Percentiles rank a stretch among this genome's conserved stretches.
Conservation (phyloP, 352 stramenopile species). For the Phytophthora tentaculata region DNA sequence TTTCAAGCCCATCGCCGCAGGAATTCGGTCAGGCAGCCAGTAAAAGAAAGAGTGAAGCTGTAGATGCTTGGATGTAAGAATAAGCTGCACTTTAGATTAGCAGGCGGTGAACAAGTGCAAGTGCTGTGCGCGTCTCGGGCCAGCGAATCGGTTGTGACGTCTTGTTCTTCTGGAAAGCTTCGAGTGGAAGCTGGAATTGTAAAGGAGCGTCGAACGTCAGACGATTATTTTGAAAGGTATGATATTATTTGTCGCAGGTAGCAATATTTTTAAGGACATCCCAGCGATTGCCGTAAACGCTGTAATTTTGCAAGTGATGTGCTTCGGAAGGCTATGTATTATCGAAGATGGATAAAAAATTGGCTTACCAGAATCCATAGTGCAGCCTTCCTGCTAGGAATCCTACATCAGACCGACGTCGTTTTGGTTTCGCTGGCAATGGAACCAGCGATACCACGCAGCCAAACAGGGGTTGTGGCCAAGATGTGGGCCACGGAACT, state of each 20-base stretch:
- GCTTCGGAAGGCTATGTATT: background rate
- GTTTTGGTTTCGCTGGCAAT: too few species aligned
- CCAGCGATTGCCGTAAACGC: too few species aligned
- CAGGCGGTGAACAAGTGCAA: background rate
- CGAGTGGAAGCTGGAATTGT: conserved; percentile 10
- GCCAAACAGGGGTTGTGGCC: too few species aligned
- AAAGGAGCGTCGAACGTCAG: conserved; percentile 25
- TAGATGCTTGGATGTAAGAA: background rate
- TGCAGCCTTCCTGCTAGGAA: too few species aligned
- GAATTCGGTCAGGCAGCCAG: conserved; percentile 4
- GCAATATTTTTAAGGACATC: background rate
- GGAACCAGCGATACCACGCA: too few species aligned
- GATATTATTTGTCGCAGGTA: background rate
- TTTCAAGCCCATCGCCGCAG: conserved; percentile 60
- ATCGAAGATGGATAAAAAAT: background rate
- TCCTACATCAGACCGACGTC: too few species aligned
- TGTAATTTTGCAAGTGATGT: background rate
- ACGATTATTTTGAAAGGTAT: conserved; percentile 14
- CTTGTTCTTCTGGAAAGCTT: background rate
- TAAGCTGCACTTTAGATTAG: background rate
- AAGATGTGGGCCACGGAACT: too few species aligned
- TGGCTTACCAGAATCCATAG: background rate
- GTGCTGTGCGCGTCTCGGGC: background rate
- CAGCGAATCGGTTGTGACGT: conserved; percentile 15
- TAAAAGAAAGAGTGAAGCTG: background rate